Percentiles rank a stretch among this genome's conserved stretches.
phyloP scores from a whole-genome alignment of 2,329 filamentous ascomycete species.

The Pyrenophora seminiperda region DNA sequence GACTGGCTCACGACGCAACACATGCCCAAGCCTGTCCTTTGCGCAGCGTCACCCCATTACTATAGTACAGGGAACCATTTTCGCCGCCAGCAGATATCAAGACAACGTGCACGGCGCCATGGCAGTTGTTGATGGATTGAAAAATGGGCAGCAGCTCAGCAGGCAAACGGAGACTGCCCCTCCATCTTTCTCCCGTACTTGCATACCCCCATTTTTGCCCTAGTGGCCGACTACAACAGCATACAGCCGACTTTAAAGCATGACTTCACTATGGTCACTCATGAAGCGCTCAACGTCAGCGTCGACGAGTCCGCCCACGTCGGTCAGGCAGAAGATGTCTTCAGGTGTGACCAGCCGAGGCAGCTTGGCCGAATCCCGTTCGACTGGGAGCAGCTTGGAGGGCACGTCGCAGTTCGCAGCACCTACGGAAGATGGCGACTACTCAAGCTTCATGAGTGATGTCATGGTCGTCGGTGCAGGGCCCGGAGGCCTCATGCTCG shows the following conservation, averaged over 20 bases:
- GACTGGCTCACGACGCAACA: slow-evolving; percentile 14
- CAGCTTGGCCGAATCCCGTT: slow-evolving; percentile 25
- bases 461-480: slow-evolving; percentile 52
- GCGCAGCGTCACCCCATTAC: slow-evolving; percentile 35
- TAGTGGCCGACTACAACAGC: slow-evolving; percentile 19
- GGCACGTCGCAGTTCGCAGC: slow-evolving; percentile 24
- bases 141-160: slow-evolving; percentile 35
- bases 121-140: slow-evolving; percentile 21
- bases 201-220: slow-evolving; percentile 35
- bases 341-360: slow-evolving; percentile 34
- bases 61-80: slow-evolving; percentile 25
- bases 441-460: slow-evolving; percentile 45
- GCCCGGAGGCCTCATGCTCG: slow-evolving; percentile 52
- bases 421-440: slow-evolving; percentile 30
- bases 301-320: slow-evolving; percentile 28
- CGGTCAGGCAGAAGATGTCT: slow-evolving; percentile 44
- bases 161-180: slow-evolving; percentile 26
- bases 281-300: slow-evolving; percentile 43
- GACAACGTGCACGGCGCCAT: slow-evolving; percentile 14
- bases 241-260: slow-evolving; percentile 31
- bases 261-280: slow-evolving; percentile 42
- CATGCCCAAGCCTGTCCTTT: slow-evolving; percentile 21
- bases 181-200: slow-evolving; percentile 22
- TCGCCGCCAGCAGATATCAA: slow-evolving; percentile 11
- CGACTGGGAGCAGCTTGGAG: slow-evolving; percentile 31